Evolutionary conservation across 1,284 basidiomycete species (phyloP).

Genomic region (Ustilago cynodontis): DNA sequence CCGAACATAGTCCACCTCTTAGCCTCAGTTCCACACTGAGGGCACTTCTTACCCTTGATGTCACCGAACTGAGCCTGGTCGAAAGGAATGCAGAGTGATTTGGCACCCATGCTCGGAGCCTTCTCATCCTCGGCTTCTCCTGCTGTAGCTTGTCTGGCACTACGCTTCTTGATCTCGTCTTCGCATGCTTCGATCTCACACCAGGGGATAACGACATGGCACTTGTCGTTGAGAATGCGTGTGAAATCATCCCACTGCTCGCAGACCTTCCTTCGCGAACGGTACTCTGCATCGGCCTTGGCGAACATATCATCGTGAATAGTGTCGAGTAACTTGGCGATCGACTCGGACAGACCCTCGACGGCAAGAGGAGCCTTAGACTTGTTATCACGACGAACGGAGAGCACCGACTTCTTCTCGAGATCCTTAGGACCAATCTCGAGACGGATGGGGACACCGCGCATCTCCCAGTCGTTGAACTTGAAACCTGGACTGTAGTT

Average conservation of each 20-base stretch:
- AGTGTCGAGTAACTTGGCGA: constrained; percentile 77
- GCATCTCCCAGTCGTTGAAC: constrained; percentile 97
- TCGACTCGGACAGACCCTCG: constrained; percentile 34
- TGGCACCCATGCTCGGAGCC: constrained; percentile 97
- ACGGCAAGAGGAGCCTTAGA: constrained; percentile 55
- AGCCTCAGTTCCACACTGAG: constrained; percentile 63
- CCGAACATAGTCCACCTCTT: constrained; percentile 70
- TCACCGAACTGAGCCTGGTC: constrained; percentile 78
- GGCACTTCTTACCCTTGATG: constrained; percentile 63
- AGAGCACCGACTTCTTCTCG: constrained; percentile 82
- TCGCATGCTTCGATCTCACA: constrained; percentile 94
- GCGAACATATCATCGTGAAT: constrained; percentile 92
- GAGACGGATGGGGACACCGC: constrained; percentile 92
- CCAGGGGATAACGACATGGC: constrained; percentile 92
- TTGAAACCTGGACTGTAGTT: constrained; percentile 98
- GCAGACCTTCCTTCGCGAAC: constrained; percentile 80
- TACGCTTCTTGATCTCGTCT: constrained; percentile 97
- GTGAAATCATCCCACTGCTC: constrained; percentile 91
- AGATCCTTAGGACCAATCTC: constrained; percentile 97
- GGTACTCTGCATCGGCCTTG: constrained; percentile 82
- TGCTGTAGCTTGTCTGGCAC: constrained; percentile 72
- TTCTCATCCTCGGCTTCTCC: constrained; percentile 76
- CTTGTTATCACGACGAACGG: constrained; percentile 89
- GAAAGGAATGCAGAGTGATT: constrained; percentile 96
- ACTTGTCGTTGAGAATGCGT: constrained; percentile 88